Conservation (phyloP, 2,329 filamentous ascomycete genomes). For the Xenoacremonium recifei region DNA sequence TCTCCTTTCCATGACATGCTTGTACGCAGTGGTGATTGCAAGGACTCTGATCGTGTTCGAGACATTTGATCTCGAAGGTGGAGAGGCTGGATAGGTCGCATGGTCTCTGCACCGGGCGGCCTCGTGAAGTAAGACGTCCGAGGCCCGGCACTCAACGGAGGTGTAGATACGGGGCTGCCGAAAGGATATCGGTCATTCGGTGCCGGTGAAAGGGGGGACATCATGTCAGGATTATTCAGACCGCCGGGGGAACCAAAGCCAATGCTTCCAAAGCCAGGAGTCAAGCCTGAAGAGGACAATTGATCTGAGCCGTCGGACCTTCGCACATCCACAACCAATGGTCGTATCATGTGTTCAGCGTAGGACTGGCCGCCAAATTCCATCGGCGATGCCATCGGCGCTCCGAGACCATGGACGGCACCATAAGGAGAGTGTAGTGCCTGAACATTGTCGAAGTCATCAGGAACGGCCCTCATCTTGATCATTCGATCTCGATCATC, state of each 20-base stretch:
- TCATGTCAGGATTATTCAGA: constrained; percentile 52
- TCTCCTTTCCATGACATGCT: constrained; percentile 65
- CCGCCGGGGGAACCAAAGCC: constrained; percentile 57
- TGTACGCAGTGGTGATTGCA: constrained; percentile 58
- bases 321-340: constrained; percentile 67
- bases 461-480: constrained; percentile 68
- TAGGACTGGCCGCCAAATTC: constrained; percentile 51
- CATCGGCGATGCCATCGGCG: constrained; percentile 47
- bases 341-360: constrained; percentile 61
- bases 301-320: constrained; percentile 64
- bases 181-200: constrained; percentile 56
- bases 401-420: constrained; percentile 53
- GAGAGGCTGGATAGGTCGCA: constrained; percentile 56
- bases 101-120: constrained; percentile 43
- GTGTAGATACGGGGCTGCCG: constrained; percentile 45
- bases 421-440: constrained; percentile 67
- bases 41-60: constrained; percentile 54
- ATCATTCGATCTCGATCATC: constrained; percentile 71
- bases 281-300: constrained; percentile 65
- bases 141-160: constrained; percentile 45
- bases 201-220: constrained; percentile 56
- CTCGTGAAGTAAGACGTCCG: constrained; percentile 53
- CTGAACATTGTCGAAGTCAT: constrained; percentile 69
- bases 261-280: constrained; percentile 65
- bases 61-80: constrained; percentile 58